Percentiles rank a stretch among this genome's conserved stretches.
These are phyloP conservation scores for Trichoderma pleuroti DNA, from an alignment of 2,329 filamentous ascomycete genomes.

Conservation along the genomic window DNA sequence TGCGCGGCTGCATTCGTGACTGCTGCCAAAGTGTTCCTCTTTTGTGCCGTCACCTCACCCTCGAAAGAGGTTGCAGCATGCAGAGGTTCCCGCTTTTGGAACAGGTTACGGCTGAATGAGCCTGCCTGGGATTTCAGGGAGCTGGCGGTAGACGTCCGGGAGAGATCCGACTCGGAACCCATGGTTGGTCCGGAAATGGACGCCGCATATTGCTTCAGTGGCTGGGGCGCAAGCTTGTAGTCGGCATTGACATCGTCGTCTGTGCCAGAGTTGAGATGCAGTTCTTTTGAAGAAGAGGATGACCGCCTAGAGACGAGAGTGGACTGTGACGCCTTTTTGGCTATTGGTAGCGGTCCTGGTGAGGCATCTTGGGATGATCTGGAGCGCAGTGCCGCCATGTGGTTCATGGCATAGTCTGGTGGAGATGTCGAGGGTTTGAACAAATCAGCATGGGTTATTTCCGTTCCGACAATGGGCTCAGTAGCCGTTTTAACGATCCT, in stretches of 20 bases:
- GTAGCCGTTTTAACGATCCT: constrained; percentile 46
- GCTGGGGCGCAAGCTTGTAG: constrained; percentile 22
- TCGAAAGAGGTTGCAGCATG: constrained; percentile 36
- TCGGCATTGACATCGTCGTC: constrained; percentile 21
- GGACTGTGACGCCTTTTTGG: constrained; percentile 34
- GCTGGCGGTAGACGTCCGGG: constrained; percentile 33
- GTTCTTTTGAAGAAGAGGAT: constrained; percentile 47
- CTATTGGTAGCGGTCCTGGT: constrained; percentile 39
- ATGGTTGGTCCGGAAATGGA: constrained; percentile 36
- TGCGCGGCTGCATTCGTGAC: constrained; percentile 54
- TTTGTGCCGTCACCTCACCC: constrained; percentile 34
- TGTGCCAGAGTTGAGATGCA: constrained; percentile 38
- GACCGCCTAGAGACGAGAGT: constrained; percentile 31
- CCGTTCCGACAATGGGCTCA: constrained; percentile 63
- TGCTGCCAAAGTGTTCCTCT: constrained; percentile 51
- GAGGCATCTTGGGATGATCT: constrained; percentile 58
- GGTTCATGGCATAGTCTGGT: constrained; percentile 57
- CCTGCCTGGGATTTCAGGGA: constrained; percentile 42
- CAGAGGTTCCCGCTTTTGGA: constrained; percentile 39
- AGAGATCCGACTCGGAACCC: constrained; percentile 27
- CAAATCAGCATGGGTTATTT: constrained; percentile 63
- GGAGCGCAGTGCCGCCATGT: constrained; percentile 66
- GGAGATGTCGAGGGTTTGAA: constrained; percentile 55
- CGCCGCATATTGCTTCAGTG: constrained; percentile 31
- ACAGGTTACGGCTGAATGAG: constrained; percentile 39